Evolutionary conservation across 108 stramenopile genomes (phyloP).

Genomic region (Cyclostephanos invisitatus): DNA sequence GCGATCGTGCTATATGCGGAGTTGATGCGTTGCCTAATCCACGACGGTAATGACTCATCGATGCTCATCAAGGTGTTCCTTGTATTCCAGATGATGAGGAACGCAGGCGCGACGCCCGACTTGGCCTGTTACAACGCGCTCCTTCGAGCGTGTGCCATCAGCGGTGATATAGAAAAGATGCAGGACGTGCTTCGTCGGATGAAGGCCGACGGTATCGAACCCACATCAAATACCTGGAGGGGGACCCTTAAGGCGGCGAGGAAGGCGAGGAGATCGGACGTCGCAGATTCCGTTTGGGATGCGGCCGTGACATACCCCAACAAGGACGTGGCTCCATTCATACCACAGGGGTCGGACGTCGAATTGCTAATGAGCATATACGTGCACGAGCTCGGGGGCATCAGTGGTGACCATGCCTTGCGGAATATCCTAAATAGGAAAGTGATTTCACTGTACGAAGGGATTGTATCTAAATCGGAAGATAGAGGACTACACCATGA

Average conservation of each 20-base stretch:
- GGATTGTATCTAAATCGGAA: conserved; percentile 30
- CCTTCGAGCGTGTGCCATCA: conserved; percentile 72
- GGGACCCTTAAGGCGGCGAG: conserved; percentile 66
- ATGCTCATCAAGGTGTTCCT: conserved; percentile 71
- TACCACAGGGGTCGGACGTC: conserved; percentile 30
- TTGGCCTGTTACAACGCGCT: conserved; percentile 84
- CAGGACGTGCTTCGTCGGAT: conserved; percentile 63
- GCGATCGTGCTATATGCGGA: conserved; percentile 82
- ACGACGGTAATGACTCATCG: conserved; percentile 28
- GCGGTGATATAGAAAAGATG: conserved; percentile 67
- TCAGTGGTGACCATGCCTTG: conserved; percentile 30
- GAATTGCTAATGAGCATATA: conserved; percentile 31
- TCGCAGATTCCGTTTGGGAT: conserved; percentile 65
- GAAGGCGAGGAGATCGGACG: conserved; percentile 55
- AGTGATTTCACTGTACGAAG: conserved; percentile 49
- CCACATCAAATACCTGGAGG: conserved; percentile 71
- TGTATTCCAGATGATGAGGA: conserved; percentile 85
- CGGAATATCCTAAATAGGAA: conserved; percentile 32
- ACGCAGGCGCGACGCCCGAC: conserved; percentile 69
- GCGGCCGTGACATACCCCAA: conserved; percentile 35
- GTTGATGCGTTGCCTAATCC: conserved; percentile 56
- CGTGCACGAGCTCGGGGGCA: conserved; percentile 21
- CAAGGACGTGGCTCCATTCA: conserved; percentile 13
- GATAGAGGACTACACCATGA: conserved; percentile 44
- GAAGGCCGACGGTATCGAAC: conserved; percentile 51